Evolutionary conservation across 768 basidiomycete genomes (phyloP).

Genomic region (Neoboletus brunneissimus): DNA sequence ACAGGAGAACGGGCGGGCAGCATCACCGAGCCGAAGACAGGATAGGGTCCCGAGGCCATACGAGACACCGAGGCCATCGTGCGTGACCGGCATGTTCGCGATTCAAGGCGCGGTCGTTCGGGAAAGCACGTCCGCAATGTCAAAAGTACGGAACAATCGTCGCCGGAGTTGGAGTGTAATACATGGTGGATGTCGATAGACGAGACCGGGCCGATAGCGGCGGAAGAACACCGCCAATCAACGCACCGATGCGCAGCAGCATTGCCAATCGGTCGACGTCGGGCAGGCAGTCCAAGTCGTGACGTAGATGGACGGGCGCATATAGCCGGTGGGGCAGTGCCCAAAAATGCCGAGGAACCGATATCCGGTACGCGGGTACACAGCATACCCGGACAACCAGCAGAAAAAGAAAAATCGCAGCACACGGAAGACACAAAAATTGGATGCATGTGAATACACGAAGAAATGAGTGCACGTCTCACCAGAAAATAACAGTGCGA

Average conservation of each 20-base stretch:
- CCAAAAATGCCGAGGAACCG: neutral
- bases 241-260: conserved; percentile 2
- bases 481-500: conserved; percentile 1
- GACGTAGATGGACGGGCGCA: neutral
- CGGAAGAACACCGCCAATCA: conserved; percentile 13
- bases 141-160: neutral
- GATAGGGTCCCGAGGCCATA: too few relatives aligned
- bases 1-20: conserved; percentile 5
- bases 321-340: conserved; percentile 18
- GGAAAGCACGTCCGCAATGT: neutral
- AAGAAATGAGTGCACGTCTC: neutral
- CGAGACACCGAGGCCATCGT: neutral
- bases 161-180: conserved; percentile 1
- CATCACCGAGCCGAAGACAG: conserved; percentile 17
- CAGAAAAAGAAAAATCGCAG: neutral
- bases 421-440: neutral
- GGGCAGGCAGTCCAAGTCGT: neutral
- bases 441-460: neutral
- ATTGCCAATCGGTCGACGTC: conserved; percentile 7
- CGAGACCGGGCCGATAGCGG: conserved; percentile 3
- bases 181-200: neutral
- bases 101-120: conserved; percentile 1
- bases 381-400: conserved; percentile 10
- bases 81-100: conserved; percentile 3
- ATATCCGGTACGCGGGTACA: conserved; percentile 11